Base-by-base conservation (phyloP, 805 yeast species). In the Saccharomycopsis oosterbeekiorum region DNA sequence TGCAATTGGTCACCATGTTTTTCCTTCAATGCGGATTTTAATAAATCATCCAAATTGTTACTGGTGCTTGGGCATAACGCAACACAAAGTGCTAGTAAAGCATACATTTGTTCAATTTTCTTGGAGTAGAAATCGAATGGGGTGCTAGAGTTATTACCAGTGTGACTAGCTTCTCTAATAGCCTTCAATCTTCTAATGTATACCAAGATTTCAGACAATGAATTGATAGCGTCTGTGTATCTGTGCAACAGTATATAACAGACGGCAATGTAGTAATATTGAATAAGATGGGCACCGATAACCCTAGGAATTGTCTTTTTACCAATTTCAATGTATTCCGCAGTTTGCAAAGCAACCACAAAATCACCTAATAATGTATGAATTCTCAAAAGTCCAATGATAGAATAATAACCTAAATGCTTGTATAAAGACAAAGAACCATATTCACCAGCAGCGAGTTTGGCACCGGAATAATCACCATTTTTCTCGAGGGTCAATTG, bases 91-190 rank as follows among this genome's bases (percentile, higher is more conserved):
- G 81, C 78, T 60, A 79, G 68, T 53, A 79, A 70, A 2, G 83
- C 81, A 64, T 77, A 77, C 81, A 78, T 79, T 68, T 79, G 83
- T 61, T 78, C 83, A 15, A 79, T 72, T 65, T 76, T 75, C 69
- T 78, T 79, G 60, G 78, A 75, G 60, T 78, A 75, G 51, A 73
- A 67, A 67, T 79, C 82, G 65, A 75, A 79, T 67, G 77, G 80
- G 5, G 78, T 78, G 15, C 76, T 70, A 53, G 71, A 72, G 65
- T 73, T 73, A 8, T 24, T 19, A 5, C 34, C 47, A n/a, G 12
- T 47, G 34, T 47, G 53, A 12, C 21, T 47, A n/a, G 53, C 53
- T 47, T 47, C 53, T 21, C 53, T 47, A 68, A 76, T 72, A 67
- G 75, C 74, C 67, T 74, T 76, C 11, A 81, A 75, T 68, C 82